These are phyloP conservation scores for Podaxis sp. DNA, from an alignment of 768 basidiomycete species.

Conservation along the genomic window DNA sequence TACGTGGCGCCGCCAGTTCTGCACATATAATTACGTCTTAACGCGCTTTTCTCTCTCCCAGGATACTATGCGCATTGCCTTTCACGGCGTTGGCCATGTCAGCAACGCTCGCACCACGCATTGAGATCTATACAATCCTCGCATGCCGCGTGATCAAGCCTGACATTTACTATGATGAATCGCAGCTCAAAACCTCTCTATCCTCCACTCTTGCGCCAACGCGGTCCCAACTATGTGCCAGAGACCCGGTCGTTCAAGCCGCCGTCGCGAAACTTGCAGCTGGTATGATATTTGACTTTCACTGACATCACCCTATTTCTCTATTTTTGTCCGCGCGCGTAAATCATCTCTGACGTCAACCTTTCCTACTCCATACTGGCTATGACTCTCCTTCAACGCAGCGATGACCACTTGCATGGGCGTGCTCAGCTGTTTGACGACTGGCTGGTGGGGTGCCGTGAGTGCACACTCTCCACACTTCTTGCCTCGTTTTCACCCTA, in stretches of 20 bases:
- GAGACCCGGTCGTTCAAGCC: constrained; percentile 74
- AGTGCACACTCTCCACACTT: constrained; percentile 23
- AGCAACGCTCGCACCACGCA: constrained; percentile 62
- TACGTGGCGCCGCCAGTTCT: constrained; percentile 29
- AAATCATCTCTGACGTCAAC: constrained; percentile 13
- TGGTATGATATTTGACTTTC: constrained; percentile 36
- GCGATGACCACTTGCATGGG: constrained; percentile 68
- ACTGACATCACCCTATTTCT: background rate
- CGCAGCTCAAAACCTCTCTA: background rate
- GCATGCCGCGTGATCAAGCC: constrained; percentile 69
- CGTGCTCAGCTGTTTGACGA: constrained; percentile 72
- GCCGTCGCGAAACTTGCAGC: constrained; percentile 64
- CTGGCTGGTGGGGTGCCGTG: constrained; percentile 85
- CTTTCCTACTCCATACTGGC: background rate
- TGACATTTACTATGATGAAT: constrained; percentile 35
- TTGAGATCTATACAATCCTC: constrained; percentile 73
- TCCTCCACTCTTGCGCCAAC: background rate
- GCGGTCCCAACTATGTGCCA: constrained; percentile 39
- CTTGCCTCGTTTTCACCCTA: constrained; percentile 4
- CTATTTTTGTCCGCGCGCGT: background rate
- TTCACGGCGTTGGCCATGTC: constrained; percentile 54
- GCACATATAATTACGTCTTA: background rate
- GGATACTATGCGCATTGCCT: constrained; percentile 57
- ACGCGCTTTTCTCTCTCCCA: constrained; percentile 25
- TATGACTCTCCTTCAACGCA: constrained; percentile 23